A percentile compares a stretch with the other conserved stretches of the same genome.
phyloP scores from a whole-genome alignment of 176 grass and related monocot genomes.

The Neostapfia colusana region DNA sequence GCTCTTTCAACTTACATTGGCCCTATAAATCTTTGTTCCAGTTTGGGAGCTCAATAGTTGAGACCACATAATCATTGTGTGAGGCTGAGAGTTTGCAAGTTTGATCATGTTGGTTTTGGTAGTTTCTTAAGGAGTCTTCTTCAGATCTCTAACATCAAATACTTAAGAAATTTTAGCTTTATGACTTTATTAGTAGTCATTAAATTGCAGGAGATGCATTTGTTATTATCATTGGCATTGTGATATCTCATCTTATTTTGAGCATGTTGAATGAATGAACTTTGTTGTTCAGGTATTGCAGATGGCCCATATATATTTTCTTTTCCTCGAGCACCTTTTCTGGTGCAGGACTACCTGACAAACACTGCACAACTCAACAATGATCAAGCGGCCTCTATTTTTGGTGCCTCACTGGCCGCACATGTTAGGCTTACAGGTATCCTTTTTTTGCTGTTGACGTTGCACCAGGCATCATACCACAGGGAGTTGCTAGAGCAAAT shows the following conservation, averaged over 20 bases:
- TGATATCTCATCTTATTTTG: background rate
- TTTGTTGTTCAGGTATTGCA: conserved; percentile 84
- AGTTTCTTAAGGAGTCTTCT: background rate
- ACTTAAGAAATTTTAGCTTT: conserved; percentile 16
- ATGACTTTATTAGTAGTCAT: too few relatives aligned
- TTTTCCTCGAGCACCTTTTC: background rate
- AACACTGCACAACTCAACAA: background rate
- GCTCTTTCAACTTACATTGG: background rate
- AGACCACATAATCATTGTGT: conserved; percentile 1
- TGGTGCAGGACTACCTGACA: background rate
- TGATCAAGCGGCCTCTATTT: background rate
- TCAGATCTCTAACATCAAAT: background rate
- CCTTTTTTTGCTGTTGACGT: conserved; percentile 19
- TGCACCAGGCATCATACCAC: conserved; percentile 80
- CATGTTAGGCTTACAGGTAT: background rate
- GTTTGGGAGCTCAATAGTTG: background rate
- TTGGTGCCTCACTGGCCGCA: conserved; percentile 13
- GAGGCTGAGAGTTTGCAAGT: background rate
- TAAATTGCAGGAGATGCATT: conserved; percentile 14
- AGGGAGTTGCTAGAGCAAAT: conserved; percentile 86
- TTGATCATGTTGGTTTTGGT: background rate
- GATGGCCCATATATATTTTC: background rate
- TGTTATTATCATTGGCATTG: conserved; percentile 3
- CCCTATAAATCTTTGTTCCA: background rate
- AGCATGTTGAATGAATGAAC: conserved; percentile 48